Conservation (phyloP, 768 basidiomycete species). For the Russula griseocarnosa region DNA sequence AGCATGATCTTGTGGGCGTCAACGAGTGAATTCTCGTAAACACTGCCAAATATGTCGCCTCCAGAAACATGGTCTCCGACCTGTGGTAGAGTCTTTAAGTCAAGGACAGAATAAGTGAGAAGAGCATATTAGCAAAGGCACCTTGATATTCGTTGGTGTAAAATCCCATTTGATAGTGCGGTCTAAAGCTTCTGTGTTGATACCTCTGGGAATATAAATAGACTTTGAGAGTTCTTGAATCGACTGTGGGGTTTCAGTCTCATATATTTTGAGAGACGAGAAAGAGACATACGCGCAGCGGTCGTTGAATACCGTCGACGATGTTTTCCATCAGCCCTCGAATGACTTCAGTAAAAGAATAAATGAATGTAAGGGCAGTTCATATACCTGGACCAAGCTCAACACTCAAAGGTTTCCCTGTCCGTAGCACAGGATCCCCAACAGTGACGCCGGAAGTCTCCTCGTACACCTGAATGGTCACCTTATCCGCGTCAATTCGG, state of each 20-base stretch:
- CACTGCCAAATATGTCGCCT: constrained; percentile 91
- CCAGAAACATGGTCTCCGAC: constrained; percentile 97
- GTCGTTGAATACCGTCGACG: constrained; percentile 95
- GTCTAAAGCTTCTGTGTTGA: constrained; percentile 94
- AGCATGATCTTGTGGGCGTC: constrained; percentile 98
- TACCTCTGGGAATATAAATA: constrained; percentile 99
- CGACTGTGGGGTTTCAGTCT: constrained; percentile 41
- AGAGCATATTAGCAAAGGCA: constrained; percentile 32
- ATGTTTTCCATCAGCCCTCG: constrained; percentile 98
- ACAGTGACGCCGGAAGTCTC: constrained; percentile 99
- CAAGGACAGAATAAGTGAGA: not conserved
- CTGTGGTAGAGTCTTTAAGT: constrained; percentile 37
- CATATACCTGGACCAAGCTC: constrained; percentile 90
- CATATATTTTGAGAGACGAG: constrained; percentile 10
- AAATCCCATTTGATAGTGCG: constrained; percentile 93
- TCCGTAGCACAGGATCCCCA: constrained; percentile 95
- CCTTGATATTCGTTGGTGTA: constrained; percentile 75
- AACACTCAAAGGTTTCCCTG: constrained; percentile 96
- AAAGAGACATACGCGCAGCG: constrained; percentile 61
- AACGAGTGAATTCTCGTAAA: constrained; percentile 96
- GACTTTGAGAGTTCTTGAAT: constrained; percentile 97
- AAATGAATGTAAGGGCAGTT: constrained; percentile 11
- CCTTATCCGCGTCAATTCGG: constrained; percentile 95
- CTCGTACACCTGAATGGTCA: constrained; percentile 98
- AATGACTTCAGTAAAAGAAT: constrained; percentile 13